Conservation (phyloP, 306 rosid genomes). For the Rosa persica region DNA sequence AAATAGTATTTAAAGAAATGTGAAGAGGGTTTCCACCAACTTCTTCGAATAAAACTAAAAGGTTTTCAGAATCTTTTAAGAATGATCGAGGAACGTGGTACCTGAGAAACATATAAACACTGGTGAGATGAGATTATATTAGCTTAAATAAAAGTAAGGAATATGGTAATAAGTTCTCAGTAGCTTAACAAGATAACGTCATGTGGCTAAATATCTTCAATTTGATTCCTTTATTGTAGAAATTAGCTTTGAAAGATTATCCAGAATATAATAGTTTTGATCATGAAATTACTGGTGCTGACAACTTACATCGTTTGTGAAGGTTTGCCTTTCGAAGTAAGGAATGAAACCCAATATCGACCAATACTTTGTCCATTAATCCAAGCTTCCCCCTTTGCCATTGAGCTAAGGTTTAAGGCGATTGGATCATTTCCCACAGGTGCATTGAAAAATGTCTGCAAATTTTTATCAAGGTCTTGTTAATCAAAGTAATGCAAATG, state of each 20-base stretch:
- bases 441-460: conserved; percentile 48
- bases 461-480: not conserved
- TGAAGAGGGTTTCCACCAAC: conserved; percentile 66
- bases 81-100: conserved; percentile 76
- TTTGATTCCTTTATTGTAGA: no score
- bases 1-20: conserved; percentile 44
- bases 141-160: not conserved
- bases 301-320: conserved; percentile 59
- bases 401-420: conserved; percentile 51
- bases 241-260: no score
- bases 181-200: not conserved
- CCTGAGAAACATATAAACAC: conserved; percentile 22
- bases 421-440: conserved; percentile 56
- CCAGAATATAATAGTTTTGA: no score
- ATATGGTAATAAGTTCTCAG: not conserved
- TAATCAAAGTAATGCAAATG: not conserved
- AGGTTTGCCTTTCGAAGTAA: conserved; percentile 46
- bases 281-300: not conserved
- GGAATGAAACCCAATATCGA: conserved; percentile 71
- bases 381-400: conserved; percentile 81
- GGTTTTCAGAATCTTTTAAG: conserved; percentile 43
- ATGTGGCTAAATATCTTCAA: no score
- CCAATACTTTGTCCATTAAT: conserved; percentile 71
- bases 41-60: conserved; percentile 62
- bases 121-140: not conserved